Base-by-base conservation (phyloP, 2,329 filamentous ascomycete genomes). In the Verticillium klebahnii region DNA sequence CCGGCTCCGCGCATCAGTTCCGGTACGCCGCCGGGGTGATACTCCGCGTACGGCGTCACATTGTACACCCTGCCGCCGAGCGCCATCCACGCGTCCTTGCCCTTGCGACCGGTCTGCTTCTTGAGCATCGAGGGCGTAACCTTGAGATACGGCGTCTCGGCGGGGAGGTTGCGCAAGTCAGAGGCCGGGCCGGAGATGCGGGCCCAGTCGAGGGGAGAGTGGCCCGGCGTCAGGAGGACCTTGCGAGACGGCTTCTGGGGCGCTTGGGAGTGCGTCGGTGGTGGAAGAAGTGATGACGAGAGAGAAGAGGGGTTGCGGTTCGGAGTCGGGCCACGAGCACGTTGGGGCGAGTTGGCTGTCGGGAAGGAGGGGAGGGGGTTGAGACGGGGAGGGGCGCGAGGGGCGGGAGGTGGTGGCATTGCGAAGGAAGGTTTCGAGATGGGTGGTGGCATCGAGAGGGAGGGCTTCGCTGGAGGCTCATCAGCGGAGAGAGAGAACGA, bases 161-260 rank as follows among this genome's bases (percentile, higher is more conserved):
- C 66, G 66, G 84, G 68, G 64, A 90, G 66, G 45, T 85, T 85
- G n/a, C 90, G 89, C 31, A 93, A 85, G 65, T 92, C 89, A 34
- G 85, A 80, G 34, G 77, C 78, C 2, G 89, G 87, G 23, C 82
- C 81, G 1, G 86, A 85, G 1, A 97, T 84, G 6, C 89, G 87
- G 14, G 95, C 95, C 95, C 95, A 99, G 83, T 99, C 95, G 14
- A 99, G 87, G 0, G 95, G 94, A 2, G 92, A 97, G 79, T 94
- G 93, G 36, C 95, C 94, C 0, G 95, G 95, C n/a, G 88, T 85
- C 5, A 99, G 85, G 9, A 89, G 82, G 5, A 97, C 91, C 70
- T 94, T 91, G 74, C 84, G 85, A 12, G 81, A 84, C 5, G 84
- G 82, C 70, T 86, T 87, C 29, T 76, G 65, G 2, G 85, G 84